Evolutionary conservation across 2,329 filamentous ascomycete species (phyloP).

Genomic region (Talaromyces sp.): DNA sequence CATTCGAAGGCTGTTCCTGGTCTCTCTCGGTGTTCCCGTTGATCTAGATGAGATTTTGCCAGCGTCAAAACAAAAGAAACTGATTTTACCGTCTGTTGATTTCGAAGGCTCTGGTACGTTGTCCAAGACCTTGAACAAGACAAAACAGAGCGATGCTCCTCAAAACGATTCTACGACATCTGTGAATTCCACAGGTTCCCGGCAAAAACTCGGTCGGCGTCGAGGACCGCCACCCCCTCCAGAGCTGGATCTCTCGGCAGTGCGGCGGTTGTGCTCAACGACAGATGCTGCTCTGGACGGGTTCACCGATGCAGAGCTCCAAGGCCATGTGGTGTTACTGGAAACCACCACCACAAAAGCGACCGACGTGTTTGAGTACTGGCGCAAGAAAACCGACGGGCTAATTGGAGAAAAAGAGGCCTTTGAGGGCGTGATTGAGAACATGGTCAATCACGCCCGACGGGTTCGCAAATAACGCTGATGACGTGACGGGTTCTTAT

Average conservation of each 20-base stretch:
- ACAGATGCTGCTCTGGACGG: conserved; percentile 78
- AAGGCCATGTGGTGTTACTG: conserved; percentile 63
- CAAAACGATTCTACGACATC: conserved; percentile 21
- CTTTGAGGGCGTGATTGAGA: conserved; percentile 95
- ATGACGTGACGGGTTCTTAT: not conserved
- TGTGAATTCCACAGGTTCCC: conserved; percentile 21
- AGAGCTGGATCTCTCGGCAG: conserved; percentile 71
- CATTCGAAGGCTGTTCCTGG: conserved; percentile 88
- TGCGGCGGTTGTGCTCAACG: conserved; percentile 71
- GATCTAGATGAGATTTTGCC: conserved; percentile 96
- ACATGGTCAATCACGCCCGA: conserved; percentile 84
- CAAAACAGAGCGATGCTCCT: conserved; percentile 25
- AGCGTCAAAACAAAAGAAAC: conserved; percentile 95
- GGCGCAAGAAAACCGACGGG: conserved; percentile 79
- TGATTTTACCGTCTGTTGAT: conserved; percentile 78
- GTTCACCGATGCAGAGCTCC: conserved; percentile 72
- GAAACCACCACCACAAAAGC: conserved; percentile 66
- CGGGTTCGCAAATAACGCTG: conserved; percentile 66
- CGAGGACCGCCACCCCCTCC: conserved; percentile 60
- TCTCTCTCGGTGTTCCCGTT: conserved; percentile 91
- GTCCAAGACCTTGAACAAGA: conserved; percentile 27
- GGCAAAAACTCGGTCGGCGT: conserved; percentile 29
- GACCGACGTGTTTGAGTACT: conserved; percentile 76
- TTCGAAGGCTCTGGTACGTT: conserved; percentile 48
- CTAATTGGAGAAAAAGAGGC: conserved; percentile 87